Percentiles rank a stretch among this genome's conserved stretches.
Conservation (phyloP, 1,284 basidiomycete genomes). For the Butyriboletus appendiculatus region DNA sequence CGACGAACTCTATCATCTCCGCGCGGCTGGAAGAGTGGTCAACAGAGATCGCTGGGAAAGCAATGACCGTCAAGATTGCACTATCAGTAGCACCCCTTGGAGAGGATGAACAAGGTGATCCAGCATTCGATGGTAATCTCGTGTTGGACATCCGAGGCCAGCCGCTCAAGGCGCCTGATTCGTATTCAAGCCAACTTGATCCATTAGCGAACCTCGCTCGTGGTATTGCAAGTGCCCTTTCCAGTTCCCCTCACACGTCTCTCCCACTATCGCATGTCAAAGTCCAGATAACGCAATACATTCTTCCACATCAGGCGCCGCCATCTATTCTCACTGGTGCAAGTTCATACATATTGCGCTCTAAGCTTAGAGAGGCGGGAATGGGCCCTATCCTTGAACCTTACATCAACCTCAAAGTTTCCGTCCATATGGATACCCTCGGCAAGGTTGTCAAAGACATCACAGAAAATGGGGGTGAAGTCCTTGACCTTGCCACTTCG, state of each 20-base stretch:
- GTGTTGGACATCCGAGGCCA: constrained; percentile 55
- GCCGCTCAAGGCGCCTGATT: constrained; percentile 55
- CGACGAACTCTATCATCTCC: constrained; percentile 45
- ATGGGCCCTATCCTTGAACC: constrained; percentile 76
- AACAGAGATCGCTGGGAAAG: constrained; percentile 60
- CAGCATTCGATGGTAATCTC: constrained; percentile 73
- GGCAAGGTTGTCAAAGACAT: constrained; percentile 78
- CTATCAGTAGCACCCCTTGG: constrained; percentile 55
- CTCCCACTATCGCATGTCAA: constrained; percentile 65
- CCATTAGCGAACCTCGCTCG: constrained; percentile 54
- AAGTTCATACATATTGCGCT: constrained; percentile 61
- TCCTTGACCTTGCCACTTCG: constrained; percentile 57
- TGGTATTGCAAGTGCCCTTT: constrained; percentile 68
- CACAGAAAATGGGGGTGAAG: constrained; percentile 73
- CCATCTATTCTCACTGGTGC: constrained; percentile 64
- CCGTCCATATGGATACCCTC: constrained; percentile 62
- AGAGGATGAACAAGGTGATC: constrained; percentile 59
- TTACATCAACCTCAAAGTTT: constrained; percentile 65
- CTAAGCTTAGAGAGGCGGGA: constrained; percentile 56
- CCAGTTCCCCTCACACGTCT: constrained; percentile 74
- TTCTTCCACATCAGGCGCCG: constrained; percentile 43
- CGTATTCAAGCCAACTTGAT: constrained; percentile 44
- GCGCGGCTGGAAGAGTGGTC: constrained; percentile 49
- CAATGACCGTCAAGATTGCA: constrained; percentile 46
- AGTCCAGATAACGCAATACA: constrained; percentile 51